Conservation (phyloP, 345 rosid genomes). For the Nasturtium officinale region DNA sequence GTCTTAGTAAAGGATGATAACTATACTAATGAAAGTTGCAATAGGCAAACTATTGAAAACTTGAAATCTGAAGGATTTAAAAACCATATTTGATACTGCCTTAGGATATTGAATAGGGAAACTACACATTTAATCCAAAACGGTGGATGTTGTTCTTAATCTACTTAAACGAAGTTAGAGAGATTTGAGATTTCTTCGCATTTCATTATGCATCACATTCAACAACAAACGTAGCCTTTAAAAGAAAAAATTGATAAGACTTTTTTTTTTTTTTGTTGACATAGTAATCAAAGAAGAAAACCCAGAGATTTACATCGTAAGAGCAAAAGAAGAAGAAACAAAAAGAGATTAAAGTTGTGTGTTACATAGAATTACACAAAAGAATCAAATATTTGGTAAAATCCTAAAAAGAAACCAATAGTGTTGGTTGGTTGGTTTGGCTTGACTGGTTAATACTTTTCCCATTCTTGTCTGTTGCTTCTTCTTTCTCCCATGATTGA, state of each 20-base stretch:
- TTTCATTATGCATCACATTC: neutral
- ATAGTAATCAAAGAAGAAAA: neutral
- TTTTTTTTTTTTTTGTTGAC: neutral
- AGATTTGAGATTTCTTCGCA: neutral
- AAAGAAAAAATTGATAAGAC: neutral
- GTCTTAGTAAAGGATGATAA: neutral
- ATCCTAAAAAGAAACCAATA: constrained; percentile 39
- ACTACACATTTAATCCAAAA: neutral
- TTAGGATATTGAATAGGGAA: too few relatives aligned
- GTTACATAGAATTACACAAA: constrained; percentile 34
- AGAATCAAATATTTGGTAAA: constrained; percentile 46
- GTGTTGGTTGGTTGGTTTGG: constrained; percentile 35
- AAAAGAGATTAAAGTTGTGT: neutral
- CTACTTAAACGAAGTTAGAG: neutral
- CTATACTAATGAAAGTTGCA: too few relatives aligned
- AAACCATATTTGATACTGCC: too few relatives aligned
- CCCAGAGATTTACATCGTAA: constrained; percentile 29
- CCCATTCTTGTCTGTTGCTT: constrained; percentile 30
- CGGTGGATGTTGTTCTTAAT: neutral
- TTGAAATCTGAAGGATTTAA: too few relatives aligned
- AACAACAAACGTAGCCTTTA: neutral
- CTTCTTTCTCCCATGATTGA: constrained; percentile 34
- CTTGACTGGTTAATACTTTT: constrained; percentile 33
- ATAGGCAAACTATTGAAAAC: too few relatives aligned
- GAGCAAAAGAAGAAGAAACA: constrained; percentile 19